Evolutionary conservation across 495 filamentous ascomycete species (phyloP).

Genomic region (Astrothelium subdiscretum): DNA sequence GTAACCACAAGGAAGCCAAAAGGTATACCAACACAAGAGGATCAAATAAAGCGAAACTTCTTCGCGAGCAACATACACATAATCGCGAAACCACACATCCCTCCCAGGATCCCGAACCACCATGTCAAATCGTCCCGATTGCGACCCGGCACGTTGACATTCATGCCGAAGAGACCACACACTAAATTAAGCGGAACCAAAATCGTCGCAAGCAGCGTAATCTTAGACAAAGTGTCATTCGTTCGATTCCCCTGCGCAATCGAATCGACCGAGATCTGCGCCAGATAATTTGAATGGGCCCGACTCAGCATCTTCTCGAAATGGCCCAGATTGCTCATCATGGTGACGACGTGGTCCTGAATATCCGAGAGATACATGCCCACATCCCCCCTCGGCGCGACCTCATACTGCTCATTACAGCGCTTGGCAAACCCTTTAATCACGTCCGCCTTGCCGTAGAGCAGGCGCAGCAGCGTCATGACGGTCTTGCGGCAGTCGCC

Average conservation of each 20-base stretch:
- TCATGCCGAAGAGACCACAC: conserved; percentile 95
- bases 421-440: conserved; percentile 95
- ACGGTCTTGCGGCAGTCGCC: conserved; percentile 87
- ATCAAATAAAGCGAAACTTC: conserved; percentile 34
- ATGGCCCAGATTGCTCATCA: conserved; percentile 91
- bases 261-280: conserved; percentile 84
- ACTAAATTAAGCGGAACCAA: conserved; percentile 95
- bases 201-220: conserved; percentile 90
- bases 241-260: conserved; percentile 68
- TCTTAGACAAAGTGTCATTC: conserved; percentile 80
- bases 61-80: conserved; percentile 39
- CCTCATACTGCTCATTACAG: conserved; percentile 91
- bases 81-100: conserved; percentile 48
- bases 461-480: conserved; percentile 80
- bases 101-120: conserved; percentile 72
- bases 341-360: conserved; percentile 97
- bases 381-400: conserved; percentile 90
- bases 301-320: conserved; percentile 97
- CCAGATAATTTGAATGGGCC: conserved; percentile 91
- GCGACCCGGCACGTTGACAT: conserved; percentile 69
- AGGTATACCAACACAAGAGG: no score
- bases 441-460: conserved; percentile 95
- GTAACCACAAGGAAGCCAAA: no score
- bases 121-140: conserved; percentile 45
- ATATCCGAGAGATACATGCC: conserved; percentile 93